Evolutionary conservation across 176 grass and related monocot species (phyloP).

Genomic region (Cenchrus purpureus): DNA sequence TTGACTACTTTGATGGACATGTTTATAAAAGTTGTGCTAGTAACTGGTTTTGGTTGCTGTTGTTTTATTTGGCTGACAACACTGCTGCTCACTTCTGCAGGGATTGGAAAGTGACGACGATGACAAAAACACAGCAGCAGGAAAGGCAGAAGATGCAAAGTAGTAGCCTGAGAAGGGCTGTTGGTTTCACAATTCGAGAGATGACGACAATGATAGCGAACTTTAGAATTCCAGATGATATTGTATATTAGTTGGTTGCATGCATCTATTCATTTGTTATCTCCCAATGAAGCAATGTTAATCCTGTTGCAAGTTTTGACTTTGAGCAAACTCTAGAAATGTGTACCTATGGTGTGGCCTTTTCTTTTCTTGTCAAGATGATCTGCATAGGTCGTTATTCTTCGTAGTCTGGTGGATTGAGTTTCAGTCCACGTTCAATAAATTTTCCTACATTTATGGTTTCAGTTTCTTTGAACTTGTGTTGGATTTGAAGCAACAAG

Average conservation of each 20-base stretch:
- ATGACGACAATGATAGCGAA: constrained; percentile 5
- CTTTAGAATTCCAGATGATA: constrained; percentile 32
- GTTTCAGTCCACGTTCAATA: constrained; percentile 18
- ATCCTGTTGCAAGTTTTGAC: background rate
- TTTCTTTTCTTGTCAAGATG: background rate
- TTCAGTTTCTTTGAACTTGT: background rate
- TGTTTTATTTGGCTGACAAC: constrained; percentile 33
- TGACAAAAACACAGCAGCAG: constrained; percentile 40
- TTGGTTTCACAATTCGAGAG: constrained; percentile 18
- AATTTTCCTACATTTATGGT: background rate
- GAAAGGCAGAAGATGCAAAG: constrained; percentile 43
- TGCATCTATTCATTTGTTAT: constrained; percentile 32
- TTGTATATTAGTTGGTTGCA: constrained; percentile 50
- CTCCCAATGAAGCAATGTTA: constrained; percentile 27
- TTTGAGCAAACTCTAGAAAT: constrained; percentile 1
- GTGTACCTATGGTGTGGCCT: background rate
- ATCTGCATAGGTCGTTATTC: background rate
- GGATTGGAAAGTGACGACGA: constrained; percentile 77
- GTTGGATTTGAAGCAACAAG: too few species aligned
- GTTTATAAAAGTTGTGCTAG: background rate
- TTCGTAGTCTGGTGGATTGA: background rate
- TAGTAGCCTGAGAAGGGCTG: background rate
- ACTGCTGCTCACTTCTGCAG: constrained; percentile 41
- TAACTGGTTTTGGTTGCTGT: background rate
- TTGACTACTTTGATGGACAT: background rate